Conservation (phyloP, 2,329 filamentous ascomycete species). For the Sclerotinia spermophila region DNA sequence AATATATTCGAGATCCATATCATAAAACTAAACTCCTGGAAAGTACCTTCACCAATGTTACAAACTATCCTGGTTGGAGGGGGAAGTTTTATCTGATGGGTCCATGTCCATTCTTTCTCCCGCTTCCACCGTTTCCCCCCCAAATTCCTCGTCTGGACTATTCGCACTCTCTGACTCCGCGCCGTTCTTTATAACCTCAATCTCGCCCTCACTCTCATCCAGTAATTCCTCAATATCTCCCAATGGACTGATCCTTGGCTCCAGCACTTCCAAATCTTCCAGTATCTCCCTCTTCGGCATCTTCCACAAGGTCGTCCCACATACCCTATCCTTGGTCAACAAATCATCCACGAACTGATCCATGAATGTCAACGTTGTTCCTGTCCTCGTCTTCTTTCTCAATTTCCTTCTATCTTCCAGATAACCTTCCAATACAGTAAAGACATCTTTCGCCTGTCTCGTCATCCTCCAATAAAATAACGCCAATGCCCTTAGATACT, state of each 20-base stretch:
- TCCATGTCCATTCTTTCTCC: slow-evolving; percentile 20
- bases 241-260: slow-evolving; percentile 78
- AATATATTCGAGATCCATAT: slow-evolving; percentile 1
- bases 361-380: slow-evolving; percentile 73
- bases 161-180: slow-evolving; percentile 21
- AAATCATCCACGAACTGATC: slow-evolving; percentile 95
- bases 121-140: slow-evolving; percentile 36
- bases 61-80: not conserved
- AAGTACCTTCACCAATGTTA: not conserved
- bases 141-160: slow-evolving; percentile 41
- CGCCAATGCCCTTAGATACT: slow-evolving; percentile 84
- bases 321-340: slow-evolving; percentile 82
- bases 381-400: slow-evolving; percentile 68
- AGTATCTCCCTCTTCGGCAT: slow-evolving; percentile 76
- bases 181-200: slow-evolving; percentile 26
- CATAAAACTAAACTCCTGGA: slow-evolving; percentile 1
- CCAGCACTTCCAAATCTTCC: slow-evolving; percentile 84
- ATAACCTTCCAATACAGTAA: slow-evolving; percentile 74
- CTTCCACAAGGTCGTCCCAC: slow-evolving; percentile 89
- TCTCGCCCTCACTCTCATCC: slow-evolving; percentile 43
- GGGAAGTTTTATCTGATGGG: not conserved
- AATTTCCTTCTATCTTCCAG: slow-evolving; percentile 81
- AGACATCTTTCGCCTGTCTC: slow-evolving; percentile 76
- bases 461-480: slow-evolving; percentile 93
- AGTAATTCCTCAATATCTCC: slow-evolving; percentile 73